Base-by-base conservation (phyloP, 495 filamentous ascomycete genomes). In the Penicillium waksmanii region DNA sequence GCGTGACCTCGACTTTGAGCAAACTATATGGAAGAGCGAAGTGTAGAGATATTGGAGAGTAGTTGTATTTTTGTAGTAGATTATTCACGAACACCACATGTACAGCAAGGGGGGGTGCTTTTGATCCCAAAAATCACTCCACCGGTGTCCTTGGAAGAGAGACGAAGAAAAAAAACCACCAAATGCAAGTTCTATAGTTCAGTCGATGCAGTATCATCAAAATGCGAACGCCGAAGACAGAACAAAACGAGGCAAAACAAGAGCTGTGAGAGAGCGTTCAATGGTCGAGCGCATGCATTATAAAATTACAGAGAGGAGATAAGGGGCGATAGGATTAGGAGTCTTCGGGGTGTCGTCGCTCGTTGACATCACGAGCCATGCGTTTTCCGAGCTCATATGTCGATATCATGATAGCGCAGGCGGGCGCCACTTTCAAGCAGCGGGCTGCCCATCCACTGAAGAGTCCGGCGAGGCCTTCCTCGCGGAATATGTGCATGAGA, bases 371-470 rank as follows among this genome's bases (percentile, higher is more conserved):
- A 56, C 84, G 77, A 7, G 95, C 94, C 72, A 89, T 88, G 70
- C 88, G 88, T 83, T 98, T 98, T 11, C 96, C 93, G 21, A 98
- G 82, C 74, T 98, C 95, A 66, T 98, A 98, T 56, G 86, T 96
- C 56, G 91, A 96, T 61, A 98, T 98, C 95, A 98, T 98, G 66
- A 98, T 97, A n/a, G 96, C 95, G 74, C 95, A 98, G 13, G 93
- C 92, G 2, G 95, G 95, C 11, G 95, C 93, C 6, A 98, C 93
- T 66, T 98, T 98, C 47, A 98, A 76, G 61, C 92, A 96, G 36
- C 95, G 80, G 1, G 95, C 92, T 17, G 89, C 88, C 89, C 92
- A 96, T 12, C 96, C 95, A 56, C 82, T 90, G 82, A 93, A 98
- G 12, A 98, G 75, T 0, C 94, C 96, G 0, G 83, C 70, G 35